A percentile compares a stretch with the other conserved stretches of the same genome.
Conservation (phyloP, 257 asterid genomes). For the Solanum piurae region DNA sequence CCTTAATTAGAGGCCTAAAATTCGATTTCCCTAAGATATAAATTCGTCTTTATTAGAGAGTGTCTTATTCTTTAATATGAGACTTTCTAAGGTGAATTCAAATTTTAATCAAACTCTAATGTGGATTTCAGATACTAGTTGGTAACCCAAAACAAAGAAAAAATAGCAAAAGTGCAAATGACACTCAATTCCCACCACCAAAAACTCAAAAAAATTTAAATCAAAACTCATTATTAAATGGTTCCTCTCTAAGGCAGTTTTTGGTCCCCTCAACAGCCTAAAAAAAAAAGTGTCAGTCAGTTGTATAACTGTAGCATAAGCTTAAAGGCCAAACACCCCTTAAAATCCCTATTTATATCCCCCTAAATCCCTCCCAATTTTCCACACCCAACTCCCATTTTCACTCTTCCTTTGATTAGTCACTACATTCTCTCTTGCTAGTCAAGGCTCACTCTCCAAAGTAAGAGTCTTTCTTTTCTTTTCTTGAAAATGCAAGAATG, state of each 20-base stretch:
- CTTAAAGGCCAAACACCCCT: not conserved
- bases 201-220: not conserved
- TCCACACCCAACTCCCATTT: not conserved
- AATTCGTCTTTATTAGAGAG: no score
- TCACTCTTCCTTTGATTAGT: not conserved
- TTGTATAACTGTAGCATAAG: not conserved
- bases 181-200: not conserved
- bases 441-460: not conserved
- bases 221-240: not conserved
- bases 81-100: rapidly evolving
- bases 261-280: constrained; percentile 4
- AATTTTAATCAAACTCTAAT: no score
- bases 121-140: no score
- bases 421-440: not conserved
- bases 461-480: not conserved
- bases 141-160: no score
- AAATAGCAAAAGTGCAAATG: not conserved
- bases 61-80: no score
- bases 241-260: not conserved
- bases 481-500: not conserved
- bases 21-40: no score
- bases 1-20: rapidly evolving
- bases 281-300: constrained; percentile 9
- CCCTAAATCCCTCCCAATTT: not conserved
- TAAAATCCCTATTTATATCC: constrained; percentile 14